Evolutionary conservation across 2,329 filamentous ascomycete genomes (phyloP).

Genomic region (Neurospora sp.): DNA sequence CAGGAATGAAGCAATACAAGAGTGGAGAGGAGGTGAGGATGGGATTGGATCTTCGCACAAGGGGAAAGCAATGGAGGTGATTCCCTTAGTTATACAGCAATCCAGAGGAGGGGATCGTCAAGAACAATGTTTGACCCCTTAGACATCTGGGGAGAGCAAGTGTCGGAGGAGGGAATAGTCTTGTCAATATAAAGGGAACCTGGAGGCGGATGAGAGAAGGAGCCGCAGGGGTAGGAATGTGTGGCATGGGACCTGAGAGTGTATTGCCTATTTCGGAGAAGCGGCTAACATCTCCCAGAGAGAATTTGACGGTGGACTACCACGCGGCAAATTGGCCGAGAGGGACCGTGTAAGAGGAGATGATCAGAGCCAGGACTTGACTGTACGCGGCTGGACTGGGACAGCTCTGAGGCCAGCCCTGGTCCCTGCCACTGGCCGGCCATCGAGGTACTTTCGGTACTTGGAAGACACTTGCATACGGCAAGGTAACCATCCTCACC

Average conservation of each 20-base stretch:
- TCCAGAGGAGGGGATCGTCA: constrained; percentile 7
- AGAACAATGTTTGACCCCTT: constrained; percentile 3
- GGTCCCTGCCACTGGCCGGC: neutral
- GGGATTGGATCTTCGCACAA: constrained; percentile 7
- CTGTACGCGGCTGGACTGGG: neutral
- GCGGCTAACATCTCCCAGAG: neutral
- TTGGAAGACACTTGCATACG: neutral
- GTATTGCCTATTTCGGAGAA: neutral
- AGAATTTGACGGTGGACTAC: neutral
- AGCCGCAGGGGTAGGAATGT: constrained; percentile 7
- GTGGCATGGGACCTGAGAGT: constrained; percentile 1
- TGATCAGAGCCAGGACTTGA: neutral
- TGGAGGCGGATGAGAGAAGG: neutral
- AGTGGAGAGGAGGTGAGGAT: neutral
- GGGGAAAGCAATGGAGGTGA: constrained; percentile 8
- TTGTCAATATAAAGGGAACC: constrained; percentile 11
- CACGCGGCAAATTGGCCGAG: neutral
- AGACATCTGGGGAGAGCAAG: constrained; percentile 9
- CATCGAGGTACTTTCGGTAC: neutral
- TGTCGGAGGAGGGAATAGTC: constrained; percentile 9
- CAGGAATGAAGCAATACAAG: constrained; percentile 2
- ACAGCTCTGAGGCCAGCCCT: neutral
- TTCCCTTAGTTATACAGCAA: constrained; percentile 12
- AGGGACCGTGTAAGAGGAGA: neutral
- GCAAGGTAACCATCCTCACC: neutral